These are phyloP conservation scores for Prosopis cineraria DNA, from an alignment of 306 rosid genomes.

Conservation along the genomic window DNA sequence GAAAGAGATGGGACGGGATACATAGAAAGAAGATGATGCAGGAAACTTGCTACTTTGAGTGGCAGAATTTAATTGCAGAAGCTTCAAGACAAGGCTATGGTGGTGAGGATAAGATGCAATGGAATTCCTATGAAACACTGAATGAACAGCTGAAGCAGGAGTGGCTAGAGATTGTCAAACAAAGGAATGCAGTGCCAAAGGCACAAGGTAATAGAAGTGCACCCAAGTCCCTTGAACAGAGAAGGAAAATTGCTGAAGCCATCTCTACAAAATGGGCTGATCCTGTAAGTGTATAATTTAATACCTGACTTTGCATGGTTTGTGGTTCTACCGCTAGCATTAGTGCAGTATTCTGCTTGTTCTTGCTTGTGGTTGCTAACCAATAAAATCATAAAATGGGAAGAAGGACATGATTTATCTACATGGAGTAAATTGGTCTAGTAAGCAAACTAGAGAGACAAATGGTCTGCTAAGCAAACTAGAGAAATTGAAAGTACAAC, in stretches of 20 bases:
- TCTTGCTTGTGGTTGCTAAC: slow-evolving; percentile 6
- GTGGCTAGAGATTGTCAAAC: slow-evolving; percentile 66
- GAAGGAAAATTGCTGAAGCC: slow-evolving; percentile 86
- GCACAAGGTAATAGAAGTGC: slow-evolving; percentile 64
- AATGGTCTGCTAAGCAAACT: neutral
- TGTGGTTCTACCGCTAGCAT: neutral
- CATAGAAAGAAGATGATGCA: slow-evolving; percentile 59
- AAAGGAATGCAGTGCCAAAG: slow-evolving; percentile 52
- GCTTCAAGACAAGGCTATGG: slow-evolving; percentile 73
- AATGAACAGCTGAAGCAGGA: slow-evolving; percentile 61
- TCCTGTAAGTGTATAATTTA: slow-evolving; percentile 62
- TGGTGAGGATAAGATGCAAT: slow-evolving; percentile 78
- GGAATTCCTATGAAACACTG: slow-evolving; percentile 74
- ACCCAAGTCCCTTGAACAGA: slow-evolving; percentile 88
- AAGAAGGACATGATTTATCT: neutral
- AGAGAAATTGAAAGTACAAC: neutral
- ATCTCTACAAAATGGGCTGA: slow-evolving; percentile 92
- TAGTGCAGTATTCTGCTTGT: slow-evolving; percentile 1
- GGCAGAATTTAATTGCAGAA: slow-evolving; percentile 85
- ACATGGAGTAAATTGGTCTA: neutral
- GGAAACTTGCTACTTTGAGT: slow-evolving; percentile 74
- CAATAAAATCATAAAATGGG: neutral
- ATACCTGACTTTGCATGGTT: slow-evolving; percentile 29
- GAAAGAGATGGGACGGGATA: slow-evolving; percentile 68
- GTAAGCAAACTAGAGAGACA: neutral